Percentiles rank a stretch among this genome's conserved stretches.
These are phyloP conservation scores for Hexamita inflata DNA, from an alignment of 208 protist genomes.

Conservation along the genomic window DNA sequence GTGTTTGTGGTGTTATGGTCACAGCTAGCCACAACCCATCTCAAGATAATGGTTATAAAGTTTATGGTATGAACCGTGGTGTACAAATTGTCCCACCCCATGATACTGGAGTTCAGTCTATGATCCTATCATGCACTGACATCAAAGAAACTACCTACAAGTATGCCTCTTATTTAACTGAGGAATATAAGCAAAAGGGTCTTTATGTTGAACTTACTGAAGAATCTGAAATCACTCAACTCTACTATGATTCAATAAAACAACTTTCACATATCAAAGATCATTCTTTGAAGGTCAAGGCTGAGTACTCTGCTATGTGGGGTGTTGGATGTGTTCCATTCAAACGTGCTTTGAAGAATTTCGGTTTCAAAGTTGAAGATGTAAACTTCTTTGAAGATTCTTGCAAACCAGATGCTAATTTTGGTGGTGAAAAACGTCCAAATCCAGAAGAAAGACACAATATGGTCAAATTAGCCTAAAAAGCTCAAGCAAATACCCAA, in stretches of 20 bases:
- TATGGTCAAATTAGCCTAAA: conserved; percentile 51
- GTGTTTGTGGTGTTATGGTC: conserved; percentile 40
- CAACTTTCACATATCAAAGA: conserved; percentile 7
- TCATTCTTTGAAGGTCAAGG: conserved; percentile 22
- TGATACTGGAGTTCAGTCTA: conserved; percentile 66
- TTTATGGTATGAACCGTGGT: conserved; percentile 46
- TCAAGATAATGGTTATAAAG: conserved; percentile 94
- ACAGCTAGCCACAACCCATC: conserved; percentile 82
- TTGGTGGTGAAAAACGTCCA: conserved; percentile 82
- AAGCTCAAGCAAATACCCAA: too few species aligned
- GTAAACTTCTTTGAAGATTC: conserved; percentile 58
- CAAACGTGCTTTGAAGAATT: conserved; percentile 53
- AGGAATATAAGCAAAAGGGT: not conserved
- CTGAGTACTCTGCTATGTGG: conserved; percentile 66
- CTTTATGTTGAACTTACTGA: conserved; percentile 10
- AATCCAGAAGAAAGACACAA: conserved; percentile 79
- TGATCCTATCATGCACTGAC: conserved; percentile 64
- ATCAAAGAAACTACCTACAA: conserved; percentile 47
- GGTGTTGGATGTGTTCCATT: conserved; percentile 73
- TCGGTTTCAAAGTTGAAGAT: conserved; percentile 49
- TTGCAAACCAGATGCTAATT: conserved; percentile 75
- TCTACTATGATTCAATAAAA: too few species aligned
- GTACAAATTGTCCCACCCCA: conserved; percentile 75
- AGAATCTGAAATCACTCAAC: not conserved
- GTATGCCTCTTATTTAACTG: not conserved